Conservation (phyloP, 768 basidiomycete species). For the Suillus brevipes region DNA sequence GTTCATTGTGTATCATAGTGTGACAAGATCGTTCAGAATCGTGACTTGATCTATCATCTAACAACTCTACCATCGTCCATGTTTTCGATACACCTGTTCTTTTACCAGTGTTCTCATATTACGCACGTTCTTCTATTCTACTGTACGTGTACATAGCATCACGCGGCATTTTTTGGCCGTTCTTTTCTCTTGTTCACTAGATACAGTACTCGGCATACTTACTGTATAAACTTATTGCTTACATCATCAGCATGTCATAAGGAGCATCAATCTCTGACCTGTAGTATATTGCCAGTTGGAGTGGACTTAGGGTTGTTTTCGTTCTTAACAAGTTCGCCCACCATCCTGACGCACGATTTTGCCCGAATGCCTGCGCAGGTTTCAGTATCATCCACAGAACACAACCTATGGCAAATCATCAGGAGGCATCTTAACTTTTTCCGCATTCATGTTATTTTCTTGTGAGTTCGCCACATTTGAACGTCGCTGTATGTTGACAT, state of each 20-base stretch:
- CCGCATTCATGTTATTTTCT: constrained; percentile 59
- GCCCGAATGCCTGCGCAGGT: not conserved
- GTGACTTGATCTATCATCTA: not conserved
- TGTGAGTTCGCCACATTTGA: constrained; percentile 41
- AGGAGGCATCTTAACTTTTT: constrained; percentile 64
- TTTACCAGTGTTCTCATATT: constrained; percentile 13
- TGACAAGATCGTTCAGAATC: constrained; percentile 13
- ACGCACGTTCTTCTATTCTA: constrained; percentile 27
- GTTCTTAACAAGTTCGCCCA: not conserved
- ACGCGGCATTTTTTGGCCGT: constrained; percentile 12
- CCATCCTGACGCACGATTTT: not conserved
- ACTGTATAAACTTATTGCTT: not conserved
- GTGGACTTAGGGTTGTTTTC: not conserved
- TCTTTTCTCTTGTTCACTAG: constrained; percentile 18
- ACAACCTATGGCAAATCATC: constrained; percentile 26
- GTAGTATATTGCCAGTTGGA: not conserved
- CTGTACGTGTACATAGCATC: constrained; percentile 27
- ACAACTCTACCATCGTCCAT: not conserved
- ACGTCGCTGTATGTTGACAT: not conserved
- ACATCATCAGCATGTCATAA: not conserved
- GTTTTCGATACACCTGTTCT: constrained; percentile 12
- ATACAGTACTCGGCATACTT: constrained; percentile 13
- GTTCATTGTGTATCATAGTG: no score
- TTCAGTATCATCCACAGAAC: constrained; percentile 1
- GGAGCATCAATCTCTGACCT: not conserved